Base-by-base conservation (phyloP, 2,329 filamentous ascomycete genomes). In the Aspergillus novofumigatus region DNA sequence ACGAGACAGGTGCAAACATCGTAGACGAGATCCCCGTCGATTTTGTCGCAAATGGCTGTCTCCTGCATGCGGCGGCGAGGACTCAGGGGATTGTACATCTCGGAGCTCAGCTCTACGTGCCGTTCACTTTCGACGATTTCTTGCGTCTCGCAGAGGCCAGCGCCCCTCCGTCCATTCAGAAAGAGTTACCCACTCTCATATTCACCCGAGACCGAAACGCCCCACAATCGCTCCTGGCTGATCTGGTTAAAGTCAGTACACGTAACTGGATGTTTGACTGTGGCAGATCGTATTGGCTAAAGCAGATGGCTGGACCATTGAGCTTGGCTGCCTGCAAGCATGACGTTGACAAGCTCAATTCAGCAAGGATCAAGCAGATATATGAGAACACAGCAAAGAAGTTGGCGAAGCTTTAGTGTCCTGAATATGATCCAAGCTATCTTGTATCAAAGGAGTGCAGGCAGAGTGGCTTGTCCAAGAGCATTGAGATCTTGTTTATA, bases 201-300 rank as follows among this genome's bases (percentile, higher is more conserved):
- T 72, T 71, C 38, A 70, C 69, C 7, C 58, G 70, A 44, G 68
- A 71, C 38, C 59, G 49, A n/a, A 61, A 44, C 51, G 62, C 53
- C 4, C 65, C 62, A 6, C 69, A 72, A 48, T 66, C 65, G 11
- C 66, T 70, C 28, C 61, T 72, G 29, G 69, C 69, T 4, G 69
- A 72, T 48, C 57, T 72, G 49, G 68, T 72, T n/a, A 66, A 64
- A 49, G 69, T 70, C 7, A 66, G 65, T 11, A 69, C 67, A 11
- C 64, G 69, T 1, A 67, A 71, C 52, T 72, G 69, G 69, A 4
- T 65, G 7, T 72, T 72, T 55, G 67, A 72, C 51, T 72, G 69
- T 50, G 65, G 69, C 9, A 59, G 67, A 35, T 71, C 69, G 7
- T 71, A 70, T 51, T 72, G 69, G 69, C 49, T 72, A 45, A 69